phyloP scores from a whole-genome alignment of 768 basidiomycete species.

The Rhodotorula sphaerocarpa region DNA sequence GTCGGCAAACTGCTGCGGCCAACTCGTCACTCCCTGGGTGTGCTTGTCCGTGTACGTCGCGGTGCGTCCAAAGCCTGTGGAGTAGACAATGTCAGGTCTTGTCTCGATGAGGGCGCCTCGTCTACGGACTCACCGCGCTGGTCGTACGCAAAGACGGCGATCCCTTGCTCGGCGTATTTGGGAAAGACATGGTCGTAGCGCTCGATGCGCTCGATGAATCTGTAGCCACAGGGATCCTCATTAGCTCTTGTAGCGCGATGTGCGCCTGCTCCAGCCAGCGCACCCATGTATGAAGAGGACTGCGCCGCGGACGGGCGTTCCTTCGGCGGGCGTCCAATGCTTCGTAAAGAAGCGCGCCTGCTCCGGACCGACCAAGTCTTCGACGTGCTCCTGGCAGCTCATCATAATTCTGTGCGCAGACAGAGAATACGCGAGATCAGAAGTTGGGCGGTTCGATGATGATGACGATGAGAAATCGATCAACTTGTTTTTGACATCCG shows the following conservation, averaged over 20 bases:
- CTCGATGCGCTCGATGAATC: constrained; percentile 34
- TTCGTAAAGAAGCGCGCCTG: constrained; percentile 21
- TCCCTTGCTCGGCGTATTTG: constrained; percentile 25
- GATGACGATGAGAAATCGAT: too few species aligned
- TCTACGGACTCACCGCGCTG: constrained; percentile 27
- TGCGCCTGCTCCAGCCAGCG: not conserved
- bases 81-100: not conserved
- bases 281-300: constrained; percentile 34
- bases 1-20: constrained; percentile 32
- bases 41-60: constrained; percentile 20
- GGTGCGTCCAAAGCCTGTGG: constrained; percentile 36
- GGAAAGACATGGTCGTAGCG: constrained; percentile 38
- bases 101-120: not conserved
- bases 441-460: not conserved
- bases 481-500: too few species aligned
- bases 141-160: constrained; percentile 37
- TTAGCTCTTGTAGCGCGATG: not conserved
- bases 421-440: not conserved
- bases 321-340: constrained; percentile 9
- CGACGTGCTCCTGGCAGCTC: not conserved
- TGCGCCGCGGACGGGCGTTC: not conserved
- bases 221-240: not conserved
- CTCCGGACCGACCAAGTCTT: not conserved
- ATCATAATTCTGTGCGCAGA: too few species aligned
- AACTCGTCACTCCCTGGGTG: constrained; percentile 26